Evolutionary conservation across 306 rosid species (phyloP).

Genomic region (Prunus kanzakura): DNA sequence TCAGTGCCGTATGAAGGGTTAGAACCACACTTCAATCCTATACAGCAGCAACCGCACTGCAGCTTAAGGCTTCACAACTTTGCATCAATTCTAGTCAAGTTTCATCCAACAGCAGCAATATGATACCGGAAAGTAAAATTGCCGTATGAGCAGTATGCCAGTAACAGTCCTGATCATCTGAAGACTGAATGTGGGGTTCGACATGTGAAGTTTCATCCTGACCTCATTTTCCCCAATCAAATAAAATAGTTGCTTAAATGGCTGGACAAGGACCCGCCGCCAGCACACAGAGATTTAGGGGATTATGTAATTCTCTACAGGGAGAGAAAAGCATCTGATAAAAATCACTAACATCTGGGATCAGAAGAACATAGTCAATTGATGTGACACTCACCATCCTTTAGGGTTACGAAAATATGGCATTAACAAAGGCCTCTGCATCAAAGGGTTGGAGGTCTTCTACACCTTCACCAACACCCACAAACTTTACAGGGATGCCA

Average conservation of each 20-base stretch:
- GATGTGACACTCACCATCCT: background rate
- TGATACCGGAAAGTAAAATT: background rate
- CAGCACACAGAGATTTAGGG: background rate
- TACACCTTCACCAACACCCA: slow-evolving; percentile 91
- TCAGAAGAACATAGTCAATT: background rate
- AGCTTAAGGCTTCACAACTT: background rate
- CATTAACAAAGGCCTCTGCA: slow-evolving; percentile 87
- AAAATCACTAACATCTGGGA: background rate
- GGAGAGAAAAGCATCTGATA: background rate
- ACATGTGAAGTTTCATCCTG: background rate
- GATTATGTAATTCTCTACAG: background rate
- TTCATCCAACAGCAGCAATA: background rate
- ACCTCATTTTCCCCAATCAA: background rate
- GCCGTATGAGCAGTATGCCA: background rate
- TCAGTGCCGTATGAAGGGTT: background rate
- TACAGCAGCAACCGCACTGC: background rate
- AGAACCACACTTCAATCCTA: background rate
- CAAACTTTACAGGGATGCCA: slow-evolving; percentile 91
- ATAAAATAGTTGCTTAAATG: background rate
- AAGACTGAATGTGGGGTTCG: background rate
- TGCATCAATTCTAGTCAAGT: background rate
- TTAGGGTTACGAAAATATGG: slow-evolving; percentile 58
- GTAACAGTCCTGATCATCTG: background rate
- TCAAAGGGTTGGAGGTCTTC: slow-evolving; percentile 97
- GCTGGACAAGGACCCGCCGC: background rate